Evolutionary conservation across 2,329 filamentous ascomycete species (phyloP).

Genomic region (Talaromyces sp.): DNA sequence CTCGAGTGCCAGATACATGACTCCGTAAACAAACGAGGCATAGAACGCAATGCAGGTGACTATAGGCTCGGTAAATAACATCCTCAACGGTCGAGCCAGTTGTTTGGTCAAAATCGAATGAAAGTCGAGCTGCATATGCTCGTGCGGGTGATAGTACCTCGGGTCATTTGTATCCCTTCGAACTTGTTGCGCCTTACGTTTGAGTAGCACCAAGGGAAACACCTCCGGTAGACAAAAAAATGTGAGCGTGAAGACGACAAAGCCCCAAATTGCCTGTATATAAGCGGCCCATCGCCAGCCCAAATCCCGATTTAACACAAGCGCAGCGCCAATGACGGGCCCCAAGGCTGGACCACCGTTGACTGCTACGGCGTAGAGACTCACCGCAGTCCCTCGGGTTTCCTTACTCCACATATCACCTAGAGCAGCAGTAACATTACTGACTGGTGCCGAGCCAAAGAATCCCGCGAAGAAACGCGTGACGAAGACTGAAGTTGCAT

Average conservation of each 20-base stretch:
- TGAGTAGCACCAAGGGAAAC: conserved; percentile 48
- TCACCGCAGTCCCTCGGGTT: conserved; percentile 37
- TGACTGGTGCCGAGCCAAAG: conserved; percentile 62
- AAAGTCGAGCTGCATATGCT: conserved; percentile 36
- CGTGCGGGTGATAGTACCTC: conserved; percentile 43
- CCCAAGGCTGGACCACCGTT: conserved; percentile 39
- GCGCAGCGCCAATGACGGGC: conserved; percentile 50
- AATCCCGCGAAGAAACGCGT: conserved; percentile 60
- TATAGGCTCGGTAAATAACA: conserved; percentile 48
- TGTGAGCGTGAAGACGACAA: conserved; percentile 43
- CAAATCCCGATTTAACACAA: conserved; percentile 38
- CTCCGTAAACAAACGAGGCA: conserved; percentile 30
- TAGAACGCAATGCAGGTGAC: conserved; percentile 42
- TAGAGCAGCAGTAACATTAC: conserved; percentile 65
- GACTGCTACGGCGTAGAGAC: conserved; percentile 13
- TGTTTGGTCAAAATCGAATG: conserved; percentile 39
- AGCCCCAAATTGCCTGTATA: conserved; percentile 51
- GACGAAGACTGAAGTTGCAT: conserved; percentile 1
- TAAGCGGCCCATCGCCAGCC: conserved; percentile 57
- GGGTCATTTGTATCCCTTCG: conserved; percentile 48
- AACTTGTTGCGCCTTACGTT: conserved; percentile 47
- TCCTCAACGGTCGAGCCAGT: conserved; percentile 39
- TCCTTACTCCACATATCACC: conserved; percentile 61
- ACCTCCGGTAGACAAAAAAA: conserved; percentile 50
- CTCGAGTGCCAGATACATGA: conserved; percentile 30